Percentiles rank a stretch among this genome's conserved stretches.
phyloP scores from a whole-genome alignment of 306 rosid genomes.

The Trifolium pratense region DNA sequence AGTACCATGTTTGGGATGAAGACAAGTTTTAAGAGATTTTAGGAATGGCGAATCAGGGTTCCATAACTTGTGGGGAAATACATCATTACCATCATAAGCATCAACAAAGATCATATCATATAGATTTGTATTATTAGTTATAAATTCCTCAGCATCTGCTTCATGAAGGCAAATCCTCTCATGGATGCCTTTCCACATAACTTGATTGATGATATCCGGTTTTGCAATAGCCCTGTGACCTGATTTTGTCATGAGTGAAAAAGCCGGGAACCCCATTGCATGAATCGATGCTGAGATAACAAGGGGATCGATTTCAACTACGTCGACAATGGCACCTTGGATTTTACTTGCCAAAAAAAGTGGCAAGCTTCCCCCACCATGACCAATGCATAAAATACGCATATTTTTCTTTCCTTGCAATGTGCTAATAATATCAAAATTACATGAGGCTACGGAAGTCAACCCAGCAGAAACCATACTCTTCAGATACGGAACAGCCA shows the following conservation, averaged over 20 bases:
- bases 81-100: slow-evolving; percentile 89
- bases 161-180: slow-evolving; percentile 79
- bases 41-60: slow-evolving; percentile 70
- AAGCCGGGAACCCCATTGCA: slow-evolving; percentile 94
- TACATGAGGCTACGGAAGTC: slow-evolving; percentile 71
- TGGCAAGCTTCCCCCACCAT: slow-evolving; percentile 96
- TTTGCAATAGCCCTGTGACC: slow-evolving; percentile 53
- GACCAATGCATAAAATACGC: slow-evolving; percentile 85
- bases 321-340: slow-evolving; percentile 77
- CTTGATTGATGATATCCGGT: slow-evolving; percentile 58
- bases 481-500: slow-evolving; percentile 93
- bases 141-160: slow-evolving; percentile 85
- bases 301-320: slow-evolving; percentile 89
- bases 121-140: slow-evolving; percentile 46
- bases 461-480: slow-evolving; percentile 89
- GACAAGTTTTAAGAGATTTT: slow-evolving; percentile 63
- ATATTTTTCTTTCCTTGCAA: slow-evolving; percentile 64
- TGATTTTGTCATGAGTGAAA: slow-evolving; percentile 66
- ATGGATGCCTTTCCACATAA: slow-evolving; percentile 85
- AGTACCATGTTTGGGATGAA: slow-evolving; percentile 86
- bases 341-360: slow-evolving; percentile 83
- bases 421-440: slow-evolving; percentile 61
- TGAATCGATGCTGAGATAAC: slow-evolving; percentile 86
- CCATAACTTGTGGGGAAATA: slow-evolving; percentile 86
- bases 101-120: slow-evolving; percentile 87